phyloP scores from a whole-genome alignment of 371 early-diverging fungal species.

The Apophysomyces elegans region DNA sequence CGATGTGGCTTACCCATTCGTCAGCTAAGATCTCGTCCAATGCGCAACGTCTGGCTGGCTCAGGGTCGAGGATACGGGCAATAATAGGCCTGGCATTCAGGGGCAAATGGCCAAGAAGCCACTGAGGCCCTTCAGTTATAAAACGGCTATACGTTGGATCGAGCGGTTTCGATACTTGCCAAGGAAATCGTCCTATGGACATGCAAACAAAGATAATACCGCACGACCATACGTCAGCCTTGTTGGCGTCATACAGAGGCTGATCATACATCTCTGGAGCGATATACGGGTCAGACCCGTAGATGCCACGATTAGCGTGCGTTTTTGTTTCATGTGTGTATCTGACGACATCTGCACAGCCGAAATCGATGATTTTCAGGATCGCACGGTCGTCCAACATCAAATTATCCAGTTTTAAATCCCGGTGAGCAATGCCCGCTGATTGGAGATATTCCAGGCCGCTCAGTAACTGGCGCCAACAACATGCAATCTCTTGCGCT shows the following conservation, averaged over 20 bases:
- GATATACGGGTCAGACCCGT: slow-evolving; percentile 65
- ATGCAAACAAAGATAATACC: slow-evolving; percentile 76
- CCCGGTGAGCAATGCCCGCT: slow-evolving; percentile 84
- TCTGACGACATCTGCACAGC: slow-evolving; percentile 80
- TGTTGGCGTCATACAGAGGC: slow-evolving; percentile 59
- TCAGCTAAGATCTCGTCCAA: slow-evolving; percentile 50
- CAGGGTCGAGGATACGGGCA: slow-evolving; percentile 49
- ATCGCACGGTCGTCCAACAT: slow-evolving; percentile 67
- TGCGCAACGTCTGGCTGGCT: slow-evolving; percentile 50
- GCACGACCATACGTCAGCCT: slow-evolving; percentile 74
- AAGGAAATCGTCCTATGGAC: slow-evolving; percentile 70
- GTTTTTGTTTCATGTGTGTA: slow-evolving; percentile 60
- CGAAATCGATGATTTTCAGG: slow-evolving; percentile 93
- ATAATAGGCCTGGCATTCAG: slow-evolving; percentile 37
- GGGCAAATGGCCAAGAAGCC: slow-evolving; percentile 34
- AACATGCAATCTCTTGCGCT: slow-evolving; percentile 62
- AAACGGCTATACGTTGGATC: background rate
- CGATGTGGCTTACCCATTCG: slow-evolving; percentile 58
- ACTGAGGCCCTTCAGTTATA: slow-evolving; percentile 22
- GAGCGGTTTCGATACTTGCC: slow-evolving; percentile 35
- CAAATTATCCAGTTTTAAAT: slow-evolving; percentile 87
- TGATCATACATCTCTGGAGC: slow-evolving; percentile 61
- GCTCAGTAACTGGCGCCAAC: slow-evolving; percentile 72
- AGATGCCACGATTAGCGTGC: slow-evolving; percentile 40
- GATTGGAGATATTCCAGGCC: slow-evolving; percentile 74